A percentile compares a stretch with the other conserved stretches of the same genome.
Evolutionary conservation across 768 basidiomycete species (phyloP).

Genomic region (Pulveroboletus sp.): DNA sequence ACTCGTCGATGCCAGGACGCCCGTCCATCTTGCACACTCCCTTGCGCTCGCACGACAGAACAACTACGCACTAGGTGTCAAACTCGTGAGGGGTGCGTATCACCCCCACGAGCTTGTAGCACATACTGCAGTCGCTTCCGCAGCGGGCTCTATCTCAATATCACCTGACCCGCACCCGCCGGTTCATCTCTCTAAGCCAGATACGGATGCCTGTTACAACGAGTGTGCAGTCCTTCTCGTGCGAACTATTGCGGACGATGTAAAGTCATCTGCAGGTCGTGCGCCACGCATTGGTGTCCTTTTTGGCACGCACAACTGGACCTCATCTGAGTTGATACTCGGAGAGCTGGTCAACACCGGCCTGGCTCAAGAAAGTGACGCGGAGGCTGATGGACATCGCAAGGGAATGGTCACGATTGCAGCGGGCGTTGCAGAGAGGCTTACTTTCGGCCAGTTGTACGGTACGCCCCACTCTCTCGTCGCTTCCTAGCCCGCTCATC

Average conservation of each 20-base stretch:
- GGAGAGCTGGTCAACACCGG: slow-evolving; percentile 53
- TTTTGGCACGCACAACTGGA: slow-evolving; percentile 86
- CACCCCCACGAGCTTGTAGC: slow-evolving; percentile 69
- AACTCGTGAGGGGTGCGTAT: slow-evolving; percentile 92
- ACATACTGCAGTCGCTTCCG: slow-evolving; percentile 18
- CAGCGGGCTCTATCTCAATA: slow-evolving; percentile 37
- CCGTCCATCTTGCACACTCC: slow-evolving; percentile 59
- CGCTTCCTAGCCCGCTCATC: background rate
- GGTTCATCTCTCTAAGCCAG: slow-evolving; percentile 62
- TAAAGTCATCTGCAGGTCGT: slow-evolving; percentile 24
- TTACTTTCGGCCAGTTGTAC: slow-evolving; percentile 78
- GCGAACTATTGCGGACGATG: slow-evolving; percentile 48
- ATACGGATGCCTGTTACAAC: slow-evolving; percentile 75
- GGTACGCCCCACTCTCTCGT: slow-evolving; percentile 41
- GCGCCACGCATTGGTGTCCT: slow-evolving; percentile 52
- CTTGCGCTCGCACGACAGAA: slow-evolving; percentile 60
- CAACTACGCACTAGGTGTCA: slow-evolving; percentile 78
- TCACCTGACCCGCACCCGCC: slow-evolving; percentile 58
- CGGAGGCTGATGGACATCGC: slow-evolving; percentile 11
- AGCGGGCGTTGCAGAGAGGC: slow-evolving; percentile 55
- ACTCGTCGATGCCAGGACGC: slow-evolving; percentile 43
- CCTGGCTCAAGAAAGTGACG: slow-evolving; percentile 33
- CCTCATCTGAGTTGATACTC: slow-evolving; percentile 58
- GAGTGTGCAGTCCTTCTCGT: slow-evolving; percentile 55
- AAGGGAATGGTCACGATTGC: slow-evolving; percentile 38